These are phyloP conservation scores for Aspergillus novoparasiticus DNA, from an alignment of 2,329 filamentous ascomycete species.

Conservation along the genomic window DNA sequence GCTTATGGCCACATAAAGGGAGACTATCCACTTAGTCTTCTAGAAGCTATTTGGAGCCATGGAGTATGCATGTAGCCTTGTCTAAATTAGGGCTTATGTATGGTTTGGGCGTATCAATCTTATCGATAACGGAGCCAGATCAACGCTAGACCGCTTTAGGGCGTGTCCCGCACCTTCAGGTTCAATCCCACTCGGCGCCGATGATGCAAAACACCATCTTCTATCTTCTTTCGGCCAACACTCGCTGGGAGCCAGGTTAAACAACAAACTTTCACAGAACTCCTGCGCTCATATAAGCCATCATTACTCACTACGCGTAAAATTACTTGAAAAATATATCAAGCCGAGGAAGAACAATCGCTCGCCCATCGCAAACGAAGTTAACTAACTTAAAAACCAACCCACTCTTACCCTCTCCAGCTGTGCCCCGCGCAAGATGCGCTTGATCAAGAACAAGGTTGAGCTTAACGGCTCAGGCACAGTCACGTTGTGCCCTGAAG, in stretches of 20 bases:
- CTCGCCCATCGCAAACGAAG: not conserved
- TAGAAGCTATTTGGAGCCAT: not conserved
- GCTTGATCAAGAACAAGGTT: constrained; percentile 67
- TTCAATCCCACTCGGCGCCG: constrained; percentile 7
- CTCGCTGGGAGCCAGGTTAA: not conserved
- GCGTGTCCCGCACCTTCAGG: constrained; percentile 17
- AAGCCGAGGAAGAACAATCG: not conserved
- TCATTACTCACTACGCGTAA: not conserved
- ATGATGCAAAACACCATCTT: constrained; percentile 7
- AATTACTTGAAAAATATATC: not conserved
- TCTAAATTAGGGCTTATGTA: constrained; percentile 2
- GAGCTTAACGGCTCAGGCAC: constrained; percentile 67
- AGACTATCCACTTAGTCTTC: not conserved
- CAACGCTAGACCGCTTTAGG: constrained; percentile 14
- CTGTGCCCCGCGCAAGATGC: constrained; percentile 52
- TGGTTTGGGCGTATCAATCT: constrained; percentile 15
- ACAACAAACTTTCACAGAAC: not conserved
- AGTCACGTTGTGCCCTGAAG: constrained; percentile 69
- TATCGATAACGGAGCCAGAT: constrained; percentile 25
- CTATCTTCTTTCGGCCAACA: not conserved
- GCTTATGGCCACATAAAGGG: not conserved
- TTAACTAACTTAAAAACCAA: not conserved
- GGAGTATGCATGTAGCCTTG: not conserved
- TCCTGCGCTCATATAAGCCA: not conserved
- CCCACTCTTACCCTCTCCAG: not conserved